These are phyloP conservation scores for Wickerhamiella pararugosa DNA, from an alignment of 1,139 yeast species.

Conservation along the genomic window DNA sequence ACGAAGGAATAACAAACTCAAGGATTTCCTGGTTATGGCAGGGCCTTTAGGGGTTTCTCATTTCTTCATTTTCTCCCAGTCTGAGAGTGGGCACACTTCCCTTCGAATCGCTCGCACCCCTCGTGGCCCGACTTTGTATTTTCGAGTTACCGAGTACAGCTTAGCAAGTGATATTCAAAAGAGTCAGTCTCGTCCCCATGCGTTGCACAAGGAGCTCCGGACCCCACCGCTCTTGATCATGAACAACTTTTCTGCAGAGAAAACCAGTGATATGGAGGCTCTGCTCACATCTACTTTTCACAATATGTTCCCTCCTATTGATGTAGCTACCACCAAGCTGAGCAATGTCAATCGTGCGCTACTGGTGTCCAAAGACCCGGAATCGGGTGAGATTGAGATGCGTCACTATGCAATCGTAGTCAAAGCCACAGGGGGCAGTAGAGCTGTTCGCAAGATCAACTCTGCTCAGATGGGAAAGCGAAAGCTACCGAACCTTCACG, in stretches of 20 bases:
- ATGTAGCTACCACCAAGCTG: constrained; percentile 59
- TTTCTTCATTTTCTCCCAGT: constrained; percentile 71
- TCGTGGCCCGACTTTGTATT: constrained; percentile 85
- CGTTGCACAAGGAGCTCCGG: constrained; percentile 34
- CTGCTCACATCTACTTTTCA: constrained; percentile 82
- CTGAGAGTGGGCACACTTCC: constrained; percentile 64
- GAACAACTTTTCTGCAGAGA: constrained; percentile 60
- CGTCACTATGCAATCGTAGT: constrained; percentile 89
- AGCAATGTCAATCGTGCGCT: constrained; percentile 68
- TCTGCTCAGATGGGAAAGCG: constrained; percentile 39
- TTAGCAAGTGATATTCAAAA: constrained; percentile 72
- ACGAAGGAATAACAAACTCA: constrained; percentile 69
- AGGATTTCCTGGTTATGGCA: constrained; percentile 90
- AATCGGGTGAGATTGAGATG: constrained; percentile 58
- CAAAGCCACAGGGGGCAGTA: constrained; percentile 68
- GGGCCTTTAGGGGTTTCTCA: constrained; percentile 94
- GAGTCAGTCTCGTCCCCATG: constrained; percentile 24
- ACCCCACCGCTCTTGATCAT: constrained; percentile 85
- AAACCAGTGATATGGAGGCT: constrained; percentile 39
- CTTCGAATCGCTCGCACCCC: constrained; percentile 80
- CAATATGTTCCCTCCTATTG: constrained; percentile 88
- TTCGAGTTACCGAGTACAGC: constrained; percentile 62
- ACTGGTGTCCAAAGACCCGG: constrained; percentile 59
- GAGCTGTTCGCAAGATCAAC: constrained; percentile 63
- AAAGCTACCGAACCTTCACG: constrained; percentile 57